Evolutionary conservation across 2,329 filamentous ascomycete species (phyloP), one percentile per base, ranked within the genome.

Genomic region (Penicillium psychrosexuale): DNA sequence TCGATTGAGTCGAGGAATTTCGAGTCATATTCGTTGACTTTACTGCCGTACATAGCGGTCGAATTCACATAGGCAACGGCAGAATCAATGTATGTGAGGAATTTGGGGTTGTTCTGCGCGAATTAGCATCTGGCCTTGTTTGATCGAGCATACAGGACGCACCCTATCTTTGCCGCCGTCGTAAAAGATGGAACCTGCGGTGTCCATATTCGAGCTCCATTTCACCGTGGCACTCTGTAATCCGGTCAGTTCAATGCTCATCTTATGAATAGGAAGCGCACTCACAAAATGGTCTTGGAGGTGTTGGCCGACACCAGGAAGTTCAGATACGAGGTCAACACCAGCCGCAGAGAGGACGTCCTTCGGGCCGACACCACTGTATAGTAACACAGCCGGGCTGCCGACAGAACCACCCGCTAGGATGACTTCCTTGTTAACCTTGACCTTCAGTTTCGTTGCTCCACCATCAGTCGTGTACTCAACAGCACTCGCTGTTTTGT

Each of bases 301-400:
- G 50, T 81, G 80, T 38, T 77, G 75, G 3, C 80, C 80, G 5
- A 82, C 78, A 11, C 73, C 74, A 5, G 75, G 72, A 42, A 77
- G 75, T 34, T 75, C 69, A 22, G 81, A 73, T 45, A 77, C 75
- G 46, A 76, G 68, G 11, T 75, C 66, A 17, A 83, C 73, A 1
- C 75, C 75, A 0, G 75, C 77, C 4, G 66, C 62, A 1, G 71
- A 64, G 4, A 83, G 71, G 11, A 82, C 67, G 3, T 75, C 69
- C 12, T 76, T 73, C 28, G 77, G 75, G 3, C 85, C 85, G 36
- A 88, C 76, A 2, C 85, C 85, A 0, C 83, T 86, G 5, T 86
- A 72, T 55, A 87, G 82, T 24, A 82, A 77, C 9, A 84, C 73
- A 66, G 80, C 81, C 2, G 80, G 85, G 31, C 81, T 84, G 62